phyloP scores from a whole-genome alignment of 208 protist species.

The Giardia duodenalis region DNA sequence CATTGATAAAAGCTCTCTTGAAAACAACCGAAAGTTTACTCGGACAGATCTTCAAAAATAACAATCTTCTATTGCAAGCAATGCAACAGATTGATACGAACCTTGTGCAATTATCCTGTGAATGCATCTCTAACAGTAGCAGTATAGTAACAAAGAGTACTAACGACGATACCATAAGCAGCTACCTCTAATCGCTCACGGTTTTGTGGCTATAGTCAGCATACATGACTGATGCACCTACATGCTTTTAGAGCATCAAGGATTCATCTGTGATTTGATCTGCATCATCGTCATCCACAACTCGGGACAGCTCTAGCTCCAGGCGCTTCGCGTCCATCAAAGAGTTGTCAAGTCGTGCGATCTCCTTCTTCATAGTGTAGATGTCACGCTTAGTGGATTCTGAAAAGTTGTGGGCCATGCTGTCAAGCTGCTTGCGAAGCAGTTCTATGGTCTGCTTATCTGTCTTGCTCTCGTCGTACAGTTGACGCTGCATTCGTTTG shows the following conservation, averaged over 20 bases:
- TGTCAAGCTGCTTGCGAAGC: background rate
- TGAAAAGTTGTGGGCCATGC: background rate
- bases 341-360: background rate
- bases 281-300: background rate
- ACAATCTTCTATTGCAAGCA: background rate
- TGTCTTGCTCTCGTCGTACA: background rate
- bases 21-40: no score
- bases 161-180: no score
- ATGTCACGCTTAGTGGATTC: background rate
- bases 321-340: background rate
- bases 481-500: background rate
- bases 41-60: no score
- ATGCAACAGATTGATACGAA: conserved; percentile 2
- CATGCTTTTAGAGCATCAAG: no score
- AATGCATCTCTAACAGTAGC: no score
- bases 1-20: no score
- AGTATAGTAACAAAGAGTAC: no score
- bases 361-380: background rate
- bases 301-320: background rate
- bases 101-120: no score
- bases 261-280: no score
- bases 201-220: no score
- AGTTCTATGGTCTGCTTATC: background rate
- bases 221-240: no score
- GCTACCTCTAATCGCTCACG: no score